A percentile compares a stretch with the other conserved stretches of the same genome.
phyloP scores from a whole-genome alignment of 2,329 filamentous ascomycete genomes.

The Leptographium radiaticola region DNA sequence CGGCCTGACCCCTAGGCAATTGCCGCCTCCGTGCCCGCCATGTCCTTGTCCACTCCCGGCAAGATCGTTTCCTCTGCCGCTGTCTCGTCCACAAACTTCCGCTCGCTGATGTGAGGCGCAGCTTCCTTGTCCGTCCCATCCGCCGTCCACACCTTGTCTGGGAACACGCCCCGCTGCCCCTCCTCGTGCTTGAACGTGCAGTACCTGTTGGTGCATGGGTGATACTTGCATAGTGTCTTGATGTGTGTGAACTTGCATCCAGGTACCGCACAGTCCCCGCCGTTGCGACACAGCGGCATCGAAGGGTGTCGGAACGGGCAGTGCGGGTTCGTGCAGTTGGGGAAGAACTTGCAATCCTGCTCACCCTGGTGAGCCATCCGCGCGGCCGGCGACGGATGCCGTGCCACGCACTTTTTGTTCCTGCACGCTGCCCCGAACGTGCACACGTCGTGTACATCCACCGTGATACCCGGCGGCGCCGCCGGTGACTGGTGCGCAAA shows the following conservation, averaged over 20 bases:
- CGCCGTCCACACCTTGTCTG: conserved; percentile 85
- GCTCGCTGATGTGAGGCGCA: conserved; percentile 65
- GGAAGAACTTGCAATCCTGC: conserved; percentile 81
- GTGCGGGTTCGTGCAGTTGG: conserved; percentile 75
- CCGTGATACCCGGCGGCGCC: conserved; percentile 59
- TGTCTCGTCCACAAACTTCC: conserved; percentile 69
- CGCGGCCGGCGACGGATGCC: conserved; percentile 82
- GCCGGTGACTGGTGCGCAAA: conserved; percentile 93
- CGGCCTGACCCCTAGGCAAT: conserved; percentile 3
- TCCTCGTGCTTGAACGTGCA: conserved; percentile 86
- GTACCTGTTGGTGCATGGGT: conserved; percentile 76
- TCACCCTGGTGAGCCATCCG: conserved; percentile 67
- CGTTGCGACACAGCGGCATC: conserved; percentile 82
- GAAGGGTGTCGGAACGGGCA: conserved; percentile 84
- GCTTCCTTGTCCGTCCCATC: conserved; percentile 17
- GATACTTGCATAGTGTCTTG: conserved; percentile 76
- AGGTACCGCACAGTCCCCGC: conserved; percentile 67
- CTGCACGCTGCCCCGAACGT: conserved; percentile 84
- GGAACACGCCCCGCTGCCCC: conserved; percentile 73
- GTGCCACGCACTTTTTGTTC: conserved; percentile 84
- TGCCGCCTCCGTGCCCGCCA: conserved; percentile 26
- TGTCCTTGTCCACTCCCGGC: conserved; percentile 31
- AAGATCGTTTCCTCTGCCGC: conserved; percentile 60
- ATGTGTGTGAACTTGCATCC: conserved; percentile 87
- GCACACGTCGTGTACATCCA: conserved; percentile 74